These are phyloP conservation scores for Crithidia mellificae DNA, from an alignment of 208 protist species.

Conservation along the genomic window DNA sequence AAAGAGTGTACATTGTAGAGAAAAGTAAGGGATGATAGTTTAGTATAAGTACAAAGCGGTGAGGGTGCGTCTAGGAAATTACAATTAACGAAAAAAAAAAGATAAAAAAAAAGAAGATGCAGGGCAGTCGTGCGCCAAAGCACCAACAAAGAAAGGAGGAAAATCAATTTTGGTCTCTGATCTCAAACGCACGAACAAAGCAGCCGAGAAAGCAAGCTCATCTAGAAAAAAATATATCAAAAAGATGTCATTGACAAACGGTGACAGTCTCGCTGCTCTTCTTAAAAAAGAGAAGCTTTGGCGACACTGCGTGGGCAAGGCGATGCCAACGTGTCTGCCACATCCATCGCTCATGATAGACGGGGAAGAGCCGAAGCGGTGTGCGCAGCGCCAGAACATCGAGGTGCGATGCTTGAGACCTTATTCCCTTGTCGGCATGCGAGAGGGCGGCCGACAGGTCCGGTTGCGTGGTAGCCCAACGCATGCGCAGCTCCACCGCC, in stretches of 20 bases:
- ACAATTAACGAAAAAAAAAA: background rate
- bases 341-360: conserved; percentile 26
- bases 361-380: conserved; percentile 13
- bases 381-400: background rate
- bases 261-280: background rate
- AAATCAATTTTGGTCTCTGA: no score
- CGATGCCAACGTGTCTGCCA: conserved; percentile 21
- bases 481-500: conserved; percentile 14
- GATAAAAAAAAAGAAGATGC: background rate
- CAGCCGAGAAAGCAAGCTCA: no score
- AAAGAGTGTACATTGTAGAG: background rate
- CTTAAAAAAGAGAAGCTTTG: background rate
- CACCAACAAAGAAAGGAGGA: background rate
- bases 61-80: background rate
- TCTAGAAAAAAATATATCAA: background rate
- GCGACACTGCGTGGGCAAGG: background rate
- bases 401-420: background rate
- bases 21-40: background rate
- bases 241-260: background rate
- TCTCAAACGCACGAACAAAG: no score
- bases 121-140: background rate
- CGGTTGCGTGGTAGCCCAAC: background rate
- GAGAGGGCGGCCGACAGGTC: background rate
- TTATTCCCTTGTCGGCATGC: background rate
- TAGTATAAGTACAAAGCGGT: no score